Conservation (phyloP, 164 flowering plant genomes). For the Berberis vulgaris region DNA sequence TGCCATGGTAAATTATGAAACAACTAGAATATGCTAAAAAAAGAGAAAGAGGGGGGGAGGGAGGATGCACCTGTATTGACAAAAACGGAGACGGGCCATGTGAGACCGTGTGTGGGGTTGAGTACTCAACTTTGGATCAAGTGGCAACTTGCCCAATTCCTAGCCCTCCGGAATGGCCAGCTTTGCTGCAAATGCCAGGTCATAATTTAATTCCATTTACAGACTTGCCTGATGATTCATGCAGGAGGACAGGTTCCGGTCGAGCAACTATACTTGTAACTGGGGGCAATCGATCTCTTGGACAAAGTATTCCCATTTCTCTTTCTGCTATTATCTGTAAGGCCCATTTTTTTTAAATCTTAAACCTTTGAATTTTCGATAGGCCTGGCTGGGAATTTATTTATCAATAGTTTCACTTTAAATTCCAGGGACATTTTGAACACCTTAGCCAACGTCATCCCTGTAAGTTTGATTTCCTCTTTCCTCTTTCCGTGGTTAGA, state of each 20-base stretch:
- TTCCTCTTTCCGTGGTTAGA: neutral
- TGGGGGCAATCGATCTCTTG: conserved; percentile 64
- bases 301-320: conserved; percentile 39
- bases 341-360: neutral
- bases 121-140: conserved; percentile 59
- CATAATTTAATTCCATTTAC: conserved; percentile 23
- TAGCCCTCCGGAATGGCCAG: conserved; percentile 77
- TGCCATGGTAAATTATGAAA: too few species aligned
- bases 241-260: conserved; percentile 63
- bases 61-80: conserved; percentile 66
- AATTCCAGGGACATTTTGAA: conserved; percentile 33
- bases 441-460: conserved; percentile 34
- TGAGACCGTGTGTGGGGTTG: conserved; percentile 55
- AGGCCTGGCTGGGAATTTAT: conserved; percentile 53
- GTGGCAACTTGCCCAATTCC: conserved; percentile 48
- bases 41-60: too few species aligned
- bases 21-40: too few species aligned
- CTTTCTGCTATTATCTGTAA: too few species aligned
- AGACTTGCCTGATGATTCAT: conserved; percentile 65
- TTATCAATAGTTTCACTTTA: conserved; percentile 21
- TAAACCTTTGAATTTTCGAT: conserved; percentile 8
- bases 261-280: conserved; percentile 74
- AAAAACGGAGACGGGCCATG: conserved; percentile 53
- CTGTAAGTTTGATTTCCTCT: conserved; percentile 30
- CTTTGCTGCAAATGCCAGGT: conserved; percentile 66